Evolutionary conservation across 2,329 filamentous ascomycete genomes (phyloP).

Genomic region (Scytalidium lignicola): DNA sequence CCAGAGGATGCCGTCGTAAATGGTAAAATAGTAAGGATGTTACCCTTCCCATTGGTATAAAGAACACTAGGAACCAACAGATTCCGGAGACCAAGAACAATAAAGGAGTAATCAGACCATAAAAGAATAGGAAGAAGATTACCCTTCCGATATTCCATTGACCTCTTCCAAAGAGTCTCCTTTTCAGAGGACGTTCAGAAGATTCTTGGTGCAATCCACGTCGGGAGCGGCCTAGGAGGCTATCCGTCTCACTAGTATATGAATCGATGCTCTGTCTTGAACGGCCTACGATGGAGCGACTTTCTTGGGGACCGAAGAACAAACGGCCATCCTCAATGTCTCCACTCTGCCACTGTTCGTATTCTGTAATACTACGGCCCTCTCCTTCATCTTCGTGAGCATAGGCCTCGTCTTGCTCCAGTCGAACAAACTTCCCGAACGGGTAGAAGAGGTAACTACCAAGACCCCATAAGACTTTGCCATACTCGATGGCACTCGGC

Average conservation of each 20-base stretch:
- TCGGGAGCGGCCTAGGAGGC: constrained; percentile 67
- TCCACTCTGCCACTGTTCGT: constrained; percentile 98
- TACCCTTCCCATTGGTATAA: constrained; percentile 97
- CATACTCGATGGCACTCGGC: constrained; percentile 79
- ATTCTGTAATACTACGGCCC: constrained; percentile 94
- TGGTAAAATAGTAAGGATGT: constrained; percentile 87
- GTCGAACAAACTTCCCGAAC: constrained; percentile 91
- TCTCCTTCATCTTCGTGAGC: constrained; percentile 92
- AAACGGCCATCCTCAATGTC: constrained; percentile 92
- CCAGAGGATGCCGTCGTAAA: constrained; percentile 84
- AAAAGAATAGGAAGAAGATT: constrained; percentile 95
- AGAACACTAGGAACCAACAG: constrained; percentile 96
- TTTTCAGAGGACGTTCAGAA: constrained; percentile 54
- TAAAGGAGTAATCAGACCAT: constrained; percentile 81
- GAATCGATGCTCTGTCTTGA: constrained; percentile 88
- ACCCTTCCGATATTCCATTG: constrained; percentile 94
- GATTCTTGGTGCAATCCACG: constrained; percentile 40
- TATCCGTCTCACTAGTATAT: constrained; percentile 77
- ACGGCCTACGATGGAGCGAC: constrained; percentile 76
- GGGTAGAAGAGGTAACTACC: constrained; percentile 88
- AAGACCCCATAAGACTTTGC: constrained; percentile 76
- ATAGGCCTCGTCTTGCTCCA: constrained; percentile 92
- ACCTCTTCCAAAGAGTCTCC: constrained; percentile 86
- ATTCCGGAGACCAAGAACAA: constrained; percentile 80
- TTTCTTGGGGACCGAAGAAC: constrained; percentile 79